Conservation (phyloP, 164 flowering plant genomes). For the Paratinospora sagittata region DNA sequence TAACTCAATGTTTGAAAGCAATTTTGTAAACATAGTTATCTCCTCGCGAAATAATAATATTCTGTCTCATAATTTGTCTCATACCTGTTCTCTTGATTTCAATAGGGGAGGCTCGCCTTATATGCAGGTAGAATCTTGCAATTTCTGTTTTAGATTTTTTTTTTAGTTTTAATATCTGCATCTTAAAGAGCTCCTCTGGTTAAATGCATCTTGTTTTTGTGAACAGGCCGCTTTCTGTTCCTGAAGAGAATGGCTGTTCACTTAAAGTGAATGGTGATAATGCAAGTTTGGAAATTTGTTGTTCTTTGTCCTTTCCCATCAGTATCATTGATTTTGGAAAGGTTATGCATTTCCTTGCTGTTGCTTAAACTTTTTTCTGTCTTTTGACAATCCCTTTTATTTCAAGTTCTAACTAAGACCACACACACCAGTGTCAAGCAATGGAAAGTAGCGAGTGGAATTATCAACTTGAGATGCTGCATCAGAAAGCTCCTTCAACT, state of each 20-base stretch:
- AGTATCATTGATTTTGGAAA: constrained; percentile 63
- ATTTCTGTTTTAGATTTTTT: background rate
- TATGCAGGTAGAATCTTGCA: constrained; percentile 54
- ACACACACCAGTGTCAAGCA: constrained; percentile 35
- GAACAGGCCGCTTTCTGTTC: constrained; percentile 47
- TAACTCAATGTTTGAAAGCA: background rate
- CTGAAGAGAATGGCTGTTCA: constrained; percentile 38
- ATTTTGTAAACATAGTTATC: background rate
- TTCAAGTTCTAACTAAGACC: background rate
- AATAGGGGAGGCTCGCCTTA: constrained; percentile 59
- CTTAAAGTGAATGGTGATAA: constrained; percentile 26
- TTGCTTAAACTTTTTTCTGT: background rate
- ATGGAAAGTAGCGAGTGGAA: constrained; percentile 42
- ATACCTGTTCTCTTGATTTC: constrained; percentile 13
- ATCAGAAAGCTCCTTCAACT: constrained; percentile 40
- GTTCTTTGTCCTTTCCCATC: constrained; percentile 56
- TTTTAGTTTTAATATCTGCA: background rate
- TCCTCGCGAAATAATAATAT: background rate
- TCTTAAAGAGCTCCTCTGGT: background rate
- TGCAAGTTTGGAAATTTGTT: constrained; percentile 34
- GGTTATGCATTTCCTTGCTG: constrained; percentile 28
- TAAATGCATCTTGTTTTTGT: constrained; percentile 1
- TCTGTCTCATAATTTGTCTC: background rate
- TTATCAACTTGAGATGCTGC: constrained; percentile 33
- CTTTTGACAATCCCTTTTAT: background rate